Base-by-base conservation (phyloP, 106 monocot genomes). In the Dioscorea dumetorum region DNA sequence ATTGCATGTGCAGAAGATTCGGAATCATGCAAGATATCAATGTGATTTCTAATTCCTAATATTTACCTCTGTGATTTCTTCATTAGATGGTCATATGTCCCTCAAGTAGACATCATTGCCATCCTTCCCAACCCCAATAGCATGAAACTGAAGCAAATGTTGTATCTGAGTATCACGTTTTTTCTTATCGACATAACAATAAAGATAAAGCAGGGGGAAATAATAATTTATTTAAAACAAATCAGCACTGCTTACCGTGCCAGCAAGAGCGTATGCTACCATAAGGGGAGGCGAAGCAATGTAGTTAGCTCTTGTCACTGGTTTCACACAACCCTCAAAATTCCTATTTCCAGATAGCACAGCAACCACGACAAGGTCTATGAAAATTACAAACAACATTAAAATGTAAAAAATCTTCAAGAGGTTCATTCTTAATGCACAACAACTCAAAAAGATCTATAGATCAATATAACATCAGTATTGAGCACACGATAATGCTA, bases 271-370 rank as follows among this genome's bases (percentile, higher is more conserved):
- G 74, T 94, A 94, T 69, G 90, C 94, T 34, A 94, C 94, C 57
- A 94, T 90, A 61, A 94, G 81, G 49, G 93, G 94, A 16, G 94
- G 94, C 24, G 94, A 94, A 57, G 94, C 94, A 65, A 94, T 84
- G 72, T 94, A 94, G 72, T 94, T 94, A 12, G 94, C 94, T 70
- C 94, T 71, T 59, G 90, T 94, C 70, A 94, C 61, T 5, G 94
- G 87, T 82, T 94, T 90, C 24, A 94, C 94, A 16, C 94, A 84
- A 17, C 94, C 94, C 82, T 94, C 94, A 78, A 94, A 90, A 71
- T 94, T 94, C n/a, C 90, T 54, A 70, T 94, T 94, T 24, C 94
- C 94, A 63, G 90, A 94, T 13, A 94, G 80, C 33, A 94, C 90
- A 35, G 90, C 87, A 58, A 87, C 90, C 52, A 87, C 90, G 67